Percentiles rank a stretch among this genome's conserved stretches.
Evolutionary conservation across 2,329 filamentous ascomycete genomes (phyloP).

Genomic region (Calonectria fujianensis): DNA sequence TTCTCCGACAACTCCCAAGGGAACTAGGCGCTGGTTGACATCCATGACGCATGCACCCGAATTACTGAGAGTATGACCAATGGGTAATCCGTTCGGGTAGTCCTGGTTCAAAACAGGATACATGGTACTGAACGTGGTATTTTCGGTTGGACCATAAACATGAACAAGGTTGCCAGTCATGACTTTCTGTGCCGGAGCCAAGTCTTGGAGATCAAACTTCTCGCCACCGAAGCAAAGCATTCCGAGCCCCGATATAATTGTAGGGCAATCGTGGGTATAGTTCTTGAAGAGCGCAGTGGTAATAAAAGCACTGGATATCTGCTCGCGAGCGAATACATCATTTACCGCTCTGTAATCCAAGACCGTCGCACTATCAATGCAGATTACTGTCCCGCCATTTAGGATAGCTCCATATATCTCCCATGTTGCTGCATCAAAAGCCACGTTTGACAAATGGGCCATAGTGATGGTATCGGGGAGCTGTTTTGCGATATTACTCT

Average conservation of each 20-base stretch:
- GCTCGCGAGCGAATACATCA: neutral
- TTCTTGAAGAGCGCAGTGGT: neutral
- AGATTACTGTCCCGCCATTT: neutral
- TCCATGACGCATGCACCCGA: neutral
- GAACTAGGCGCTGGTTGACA: neutral
- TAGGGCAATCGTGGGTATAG: neutral
- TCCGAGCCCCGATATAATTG: neutral
- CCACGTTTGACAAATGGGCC: conserved; percentile 53
- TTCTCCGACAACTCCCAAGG: neutral
- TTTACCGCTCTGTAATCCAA: conserved; percentile 59
- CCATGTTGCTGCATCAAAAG: conserved; percentile 10
- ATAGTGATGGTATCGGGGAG: conserved; percentile 27
- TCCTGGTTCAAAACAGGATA: neutral
- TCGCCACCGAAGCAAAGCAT: neutral
- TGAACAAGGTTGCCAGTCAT: neutral
- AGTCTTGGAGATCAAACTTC: neutral
- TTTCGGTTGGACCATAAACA: neutral
- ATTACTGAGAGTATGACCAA: neutral
- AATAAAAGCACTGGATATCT: conserved; percentile 54
- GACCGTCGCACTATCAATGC: conserved; percentile 63
- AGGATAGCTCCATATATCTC: conserved; percentile 4
- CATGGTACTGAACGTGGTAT: neutral
- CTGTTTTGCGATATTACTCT: neutral
- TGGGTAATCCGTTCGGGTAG: neutral
- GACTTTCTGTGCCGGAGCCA: neutral